A percentile compares a stretch with the other conserved stretches of the same genome.
These are phyloP conservation scores for Alternaria infectoria DNA, from an alignment of 2,329 filamentous ascomycete genomes.

Conservation along the genomic window DNA sequence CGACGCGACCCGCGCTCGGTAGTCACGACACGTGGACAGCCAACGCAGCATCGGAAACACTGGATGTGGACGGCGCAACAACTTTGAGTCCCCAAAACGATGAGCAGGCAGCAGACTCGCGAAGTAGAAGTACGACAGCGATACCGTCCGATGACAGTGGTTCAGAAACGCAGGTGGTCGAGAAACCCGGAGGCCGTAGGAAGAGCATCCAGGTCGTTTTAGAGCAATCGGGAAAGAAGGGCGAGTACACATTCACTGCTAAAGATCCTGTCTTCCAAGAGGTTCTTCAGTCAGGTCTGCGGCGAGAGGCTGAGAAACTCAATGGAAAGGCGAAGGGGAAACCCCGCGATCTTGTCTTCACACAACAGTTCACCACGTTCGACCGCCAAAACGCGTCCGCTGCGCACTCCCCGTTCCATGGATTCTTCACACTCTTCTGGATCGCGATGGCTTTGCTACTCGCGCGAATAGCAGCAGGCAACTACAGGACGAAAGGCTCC, in stretches of 20 bases:
- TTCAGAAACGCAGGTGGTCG: slow-evolving; percentile 15
- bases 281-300: slow-evolving; percentile 52
- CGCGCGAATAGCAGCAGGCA: slow-evolving; percentile 69
- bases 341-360: slow-evolving; percentile 70
- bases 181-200: slow-evolving; percentile 24
- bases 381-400: slow-evolving; percentile 72
- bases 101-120: slow-evolving; percentile 45
- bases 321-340: slow-evolving; percentile 47
- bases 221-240: slow-evolving; percentile 54
- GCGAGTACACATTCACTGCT: slow-evolving; percentile 56
- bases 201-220: slow-evolving; percentile 56
- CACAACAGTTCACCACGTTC: slow-evolving; percentile 74
- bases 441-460: slow-evolving; percentile 71
- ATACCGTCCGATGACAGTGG: slow-evolving; percentile 34
- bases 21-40: slow-evolving; percentile 38
- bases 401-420: slow-evolving; percentile 73
- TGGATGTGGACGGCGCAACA: slow-evolving; percentile 52
- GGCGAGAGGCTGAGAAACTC: slow-evolving; percentile 48
- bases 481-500: slow-evolving; percentile 72
- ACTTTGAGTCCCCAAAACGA: slow-evolving; percentile 46
- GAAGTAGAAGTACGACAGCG: slow-evolving; percentile 32
- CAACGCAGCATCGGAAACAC: slow-evolving; percentile 28
- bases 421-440: slow-evolving; percentile 83
- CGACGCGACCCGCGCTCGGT: slow-evolving; percentile 19
- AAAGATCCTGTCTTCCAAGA: slow-evolving; percentile 58